A percentile compares a stretch with the other conserved stretches of the same genome.
Conservation (phyloP, 2,329 filamentous ascomycete species). For the Metarhizium guizhouense region DNA sequence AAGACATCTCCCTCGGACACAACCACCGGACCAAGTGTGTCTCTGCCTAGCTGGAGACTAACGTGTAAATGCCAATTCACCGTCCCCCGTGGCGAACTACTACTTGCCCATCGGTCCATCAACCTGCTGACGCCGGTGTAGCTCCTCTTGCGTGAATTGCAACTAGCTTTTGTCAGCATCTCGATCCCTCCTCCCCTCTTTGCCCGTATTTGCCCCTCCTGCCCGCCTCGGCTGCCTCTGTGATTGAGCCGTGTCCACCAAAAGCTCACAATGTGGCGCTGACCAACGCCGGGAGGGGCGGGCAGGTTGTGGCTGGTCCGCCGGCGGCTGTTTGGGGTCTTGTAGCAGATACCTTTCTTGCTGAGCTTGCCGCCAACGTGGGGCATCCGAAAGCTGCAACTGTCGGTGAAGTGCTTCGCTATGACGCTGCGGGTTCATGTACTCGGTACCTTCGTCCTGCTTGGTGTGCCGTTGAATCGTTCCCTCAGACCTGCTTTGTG, state of each 20-base stretch:
- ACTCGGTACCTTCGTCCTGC: not conserved
- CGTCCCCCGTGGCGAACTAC: too few species aligned
- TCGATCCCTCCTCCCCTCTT: not conserved
- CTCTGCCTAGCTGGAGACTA: too few species aligned
- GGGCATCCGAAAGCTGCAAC: not conserved
- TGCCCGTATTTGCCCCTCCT: not conserved
- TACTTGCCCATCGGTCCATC: too few species aligned
- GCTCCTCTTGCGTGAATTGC: not conserved
- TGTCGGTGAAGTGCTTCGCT: not conserved
- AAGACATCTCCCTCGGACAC: too few species aligned
- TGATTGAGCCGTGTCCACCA: not conserved
- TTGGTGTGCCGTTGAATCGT: too few species aligned
- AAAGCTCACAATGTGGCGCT: not conserved
- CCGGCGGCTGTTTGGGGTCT: not conserved
- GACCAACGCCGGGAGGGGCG: not conserved
- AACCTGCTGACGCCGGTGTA: too few species aligned
- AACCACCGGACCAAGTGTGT: too few species aligned
- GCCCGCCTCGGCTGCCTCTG: not conserved
- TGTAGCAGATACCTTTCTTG: not conserved
- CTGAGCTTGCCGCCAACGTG: not conserved
- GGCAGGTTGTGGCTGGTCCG: not conserved
- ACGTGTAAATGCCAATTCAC: too few species aligned
- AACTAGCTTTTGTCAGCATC: not conserved
- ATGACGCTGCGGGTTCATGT: not conserved
- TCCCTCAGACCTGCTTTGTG: too few species aligned